Evolutionary conservation across 345 rosid species (phyloP).

Genomic region (Odontarrhena argentea): DNA sequence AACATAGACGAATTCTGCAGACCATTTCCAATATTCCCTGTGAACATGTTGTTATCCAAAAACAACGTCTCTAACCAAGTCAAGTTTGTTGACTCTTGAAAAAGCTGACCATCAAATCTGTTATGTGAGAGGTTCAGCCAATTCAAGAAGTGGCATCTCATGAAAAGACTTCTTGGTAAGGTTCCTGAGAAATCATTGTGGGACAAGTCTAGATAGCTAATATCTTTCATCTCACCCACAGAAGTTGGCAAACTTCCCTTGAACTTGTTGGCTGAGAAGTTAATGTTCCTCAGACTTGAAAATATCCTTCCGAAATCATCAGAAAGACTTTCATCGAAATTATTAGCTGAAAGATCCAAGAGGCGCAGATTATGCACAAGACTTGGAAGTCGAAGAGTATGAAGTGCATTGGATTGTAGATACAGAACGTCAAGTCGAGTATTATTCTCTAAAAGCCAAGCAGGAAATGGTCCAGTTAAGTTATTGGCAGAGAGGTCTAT

Average conservation of each 20-base stretch:
- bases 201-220: constrained; percentile 2
- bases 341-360: background rate
- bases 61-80: background rate
- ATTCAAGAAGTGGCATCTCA: background rate
- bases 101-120: background rate
- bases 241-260: constrained; percentile 10
- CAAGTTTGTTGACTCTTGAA: no score
- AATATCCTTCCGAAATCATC: background rate
- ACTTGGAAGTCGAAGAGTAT: background rate
- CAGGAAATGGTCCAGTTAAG: constrained; percentile 1
- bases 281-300: background rate
- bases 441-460: constrained; percentile 19
- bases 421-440: background rate
- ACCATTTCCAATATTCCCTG: background rate
- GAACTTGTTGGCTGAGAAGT: background rate
- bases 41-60: background rate
- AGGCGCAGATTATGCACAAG: background rate
- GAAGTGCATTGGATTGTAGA: background rate
- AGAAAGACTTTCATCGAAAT: background rate
- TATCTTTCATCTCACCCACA: background rate
- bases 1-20: background rate
- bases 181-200: constrained; percentile 8
- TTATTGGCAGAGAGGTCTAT: constrained; percentile 11
- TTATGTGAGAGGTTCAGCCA: constrained; percentile 14
- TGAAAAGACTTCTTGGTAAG: background rate